A percentile compares a stretch with the other conserved stretches of the same genome.
phyloP scores from a whole-genome alignment of 1,284 basidiomycete genomes.

The Moesziomyces sp. region DNA sequence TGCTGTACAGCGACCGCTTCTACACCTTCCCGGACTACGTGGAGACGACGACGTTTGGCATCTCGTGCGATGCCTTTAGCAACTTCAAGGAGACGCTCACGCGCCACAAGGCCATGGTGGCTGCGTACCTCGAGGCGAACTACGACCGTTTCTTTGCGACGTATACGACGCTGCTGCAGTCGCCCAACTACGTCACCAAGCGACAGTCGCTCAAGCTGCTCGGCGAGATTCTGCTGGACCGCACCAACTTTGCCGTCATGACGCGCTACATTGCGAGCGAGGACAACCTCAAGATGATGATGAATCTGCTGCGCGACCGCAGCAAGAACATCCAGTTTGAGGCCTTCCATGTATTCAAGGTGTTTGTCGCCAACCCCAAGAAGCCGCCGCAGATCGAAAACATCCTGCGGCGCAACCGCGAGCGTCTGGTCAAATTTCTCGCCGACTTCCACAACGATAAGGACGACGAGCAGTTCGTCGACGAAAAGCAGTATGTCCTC shows the following conservation, averaged over 20 bases:
- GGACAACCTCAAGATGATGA: conserved; percentile 98
- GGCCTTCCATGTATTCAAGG: conserved; percentile 99
- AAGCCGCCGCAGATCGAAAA: conserved; percentile 93
- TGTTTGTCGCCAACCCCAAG: conserved; percentile 98
- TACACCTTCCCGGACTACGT: conserved; percentile 97
- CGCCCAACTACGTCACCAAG: conserved; percentile 98
- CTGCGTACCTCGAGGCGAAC: conserved; percentile 92
- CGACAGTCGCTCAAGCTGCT: conserved; percentile 97
- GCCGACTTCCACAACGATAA: conserved; percentile 97
- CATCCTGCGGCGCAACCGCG: conserved; percentile 92
- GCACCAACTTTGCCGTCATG: conserved; percentile 98
- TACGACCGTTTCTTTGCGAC: conserved; percentile 98
- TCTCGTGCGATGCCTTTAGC: conserved; percentile 95
- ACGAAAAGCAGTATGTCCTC: conserved; percentile 66
- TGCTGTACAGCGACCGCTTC: conserved; percentile 89
- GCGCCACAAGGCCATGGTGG: conserved; percentile 95
- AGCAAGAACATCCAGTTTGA: conserved; percentile 99
- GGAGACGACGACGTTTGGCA: conserved; percentile 95
- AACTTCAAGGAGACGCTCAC: conserved; percentile 86
- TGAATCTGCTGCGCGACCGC: conserved; percentile 96
- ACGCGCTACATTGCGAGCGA: conserved; percentile 88
- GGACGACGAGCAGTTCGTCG: conserved; percentile 72
- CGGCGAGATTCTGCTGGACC: conserved; percentile 95
- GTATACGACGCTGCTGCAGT: conserved; percentile 90
- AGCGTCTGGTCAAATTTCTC: conserved; percentile 88